Evolutionary conservation across 2,329 filamentous ascomycete species (phyloP).

Genomic region (Cladophialophora bantiana): DNA sequence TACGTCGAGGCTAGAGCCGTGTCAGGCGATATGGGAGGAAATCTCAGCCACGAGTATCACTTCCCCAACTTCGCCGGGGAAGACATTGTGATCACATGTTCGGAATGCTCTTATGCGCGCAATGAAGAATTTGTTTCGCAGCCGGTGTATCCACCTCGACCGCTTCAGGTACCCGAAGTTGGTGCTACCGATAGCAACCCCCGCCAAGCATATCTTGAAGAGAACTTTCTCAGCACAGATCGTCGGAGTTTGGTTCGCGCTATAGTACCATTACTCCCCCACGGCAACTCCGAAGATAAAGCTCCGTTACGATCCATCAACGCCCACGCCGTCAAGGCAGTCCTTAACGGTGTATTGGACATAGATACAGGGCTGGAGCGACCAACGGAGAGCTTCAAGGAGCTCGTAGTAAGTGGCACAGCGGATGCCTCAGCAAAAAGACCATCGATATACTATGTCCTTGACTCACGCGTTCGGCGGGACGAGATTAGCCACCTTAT

Average conservation of each 20-base stretch:
- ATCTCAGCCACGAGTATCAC: conserved; percentile 93
- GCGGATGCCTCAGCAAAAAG: conserved; percentile 2
- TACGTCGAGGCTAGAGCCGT: conserved; percentile 87
- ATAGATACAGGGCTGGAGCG: conserved; percentile 75
- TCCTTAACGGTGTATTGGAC: conserved; percentile 60
- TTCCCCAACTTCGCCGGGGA: conserved; percentile 81
- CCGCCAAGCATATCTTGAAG: conserved; percentile 4
- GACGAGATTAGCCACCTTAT: conserved; percentile 19
- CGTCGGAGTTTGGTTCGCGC: conserved; percentile 26
- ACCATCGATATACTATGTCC: conserved; percentile 36
- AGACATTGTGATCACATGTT: conserved; percentile 81
- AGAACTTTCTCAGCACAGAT: conserved; percentile 36
- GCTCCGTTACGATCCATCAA: conserved; percentile 50
- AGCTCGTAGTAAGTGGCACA: conserved; percentile 47
- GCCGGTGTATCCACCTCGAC: conserved; percentile 23
- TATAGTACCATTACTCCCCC: background rate
- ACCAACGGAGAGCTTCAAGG: conserved; percentile 36
- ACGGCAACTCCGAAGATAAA: background rate
- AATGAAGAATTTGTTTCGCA: conserved; percentile 83
- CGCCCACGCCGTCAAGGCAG: conserved; percentile 69
- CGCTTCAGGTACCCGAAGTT: conserved; percentile 8
- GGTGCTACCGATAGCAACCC: background rate
- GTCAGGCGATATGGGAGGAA: conserved; percentile 95
- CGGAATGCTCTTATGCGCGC: conserved; percentile 74
- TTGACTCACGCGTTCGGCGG: conserved; percentile 31